Conservation (phyloP, 1,284 basidiomycete genomes). For the Heterobasidion parviporum region DNA sequence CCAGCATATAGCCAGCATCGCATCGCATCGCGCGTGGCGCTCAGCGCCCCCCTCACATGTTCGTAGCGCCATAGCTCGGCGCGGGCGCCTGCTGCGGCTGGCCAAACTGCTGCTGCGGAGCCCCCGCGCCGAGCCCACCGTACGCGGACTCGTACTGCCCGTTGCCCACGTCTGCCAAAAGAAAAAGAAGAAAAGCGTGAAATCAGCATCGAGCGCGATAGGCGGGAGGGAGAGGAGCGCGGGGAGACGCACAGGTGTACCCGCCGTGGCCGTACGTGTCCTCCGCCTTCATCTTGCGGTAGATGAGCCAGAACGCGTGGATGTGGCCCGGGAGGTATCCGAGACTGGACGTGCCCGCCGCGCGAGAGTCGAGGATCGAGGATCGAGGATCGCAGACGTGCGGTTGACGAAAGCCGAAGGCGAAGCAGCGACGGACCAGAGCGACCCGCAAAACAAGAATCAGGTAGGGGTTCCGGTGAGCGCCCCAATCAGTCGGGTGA, state of each 20-base stretch:
- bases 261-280: slow-evolving; percentile 47
- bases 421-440: too few relatives aligned
- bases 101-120: too few relatives aligned
- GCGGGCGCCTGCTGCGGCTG: background rate
- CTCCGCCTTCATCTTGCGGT: slow-evolving; percentile 54
- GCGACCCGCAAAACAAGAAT: background rate
- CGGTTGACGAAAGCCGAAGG: too few relatives aligned
- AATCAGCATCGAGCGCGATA: background rate
- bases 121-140: background rate
- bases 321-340: slow-evolving; percentile 73
- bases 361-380: too few relatives aligned
- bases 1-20: too few relatives aligned
- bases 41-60: background rate
- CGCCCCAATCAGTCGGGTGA: background rate
- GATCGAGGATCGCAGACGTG: too few relatives aligned
- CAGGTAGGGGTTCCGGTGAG: background rate
- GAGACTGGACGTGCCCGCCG: slow-evolving; percentile 31
- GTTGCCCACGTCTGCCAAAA: slow-evolving; percentile 41
- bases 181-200: background rate
- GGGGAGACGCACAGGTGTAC: slow-evolving; percentile 32
- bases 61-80: slow-evolving; percentile 8
- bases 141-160: slow-evolving; percentile 34
- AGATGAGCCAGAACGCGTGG: slow-evolving; percentile 43
- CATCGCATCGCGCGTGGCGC: background rate
- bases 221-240: background rate